Conservation (phyloP, 768 basidiomycete genomes). For the Xerocomellus amylosporus region DNA sequence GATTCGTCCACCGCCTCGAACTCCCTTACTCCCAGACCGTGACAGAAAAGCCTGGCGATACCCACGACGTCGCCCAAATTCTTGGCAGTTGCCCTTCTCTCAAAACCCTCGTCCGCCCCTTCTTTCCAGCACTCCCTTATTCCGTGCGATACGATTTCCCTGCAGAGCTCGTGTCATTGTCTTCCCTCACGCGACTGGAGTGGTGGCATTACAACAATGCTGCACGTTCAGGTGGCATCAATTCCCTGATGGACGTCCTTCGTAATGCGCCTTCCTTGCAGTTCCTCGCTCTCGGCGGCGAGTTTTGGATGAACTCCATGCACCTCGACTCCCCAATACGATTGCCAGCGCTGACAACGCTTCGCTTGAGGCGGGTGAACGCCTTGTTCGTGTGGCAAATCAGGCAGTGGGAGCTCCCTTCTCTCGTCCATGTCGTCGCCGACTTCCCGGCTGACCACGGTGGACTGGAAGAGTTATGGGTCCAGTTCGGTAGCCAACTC, state of each 20-base stretch:
- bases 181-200: constrained; percentile 58
- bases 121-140: constrained; percentile 16
- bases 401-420: constrained; percentile 49
- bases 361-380: constrained; percentile 50
- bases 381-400: constrained; percentile 52
- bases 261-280: constrained; percentile 50
- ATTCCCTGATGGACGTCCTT: constrained; percentile 55
- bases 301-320: constrained; percentile 30
- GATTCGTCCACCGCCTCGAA: constrained; percentile 52
- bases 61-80: constrained; percentile 43
- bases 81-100: constrained; percentile 48
- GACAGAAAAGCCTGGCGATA: constrained; percentile 33
- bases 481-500: constrained; percentile 48
- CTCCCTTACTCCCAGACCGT: constrained; percentile 57
- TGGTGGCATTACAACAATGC: constrained; percentile 65
- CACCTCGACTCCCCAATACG: constrained; percentile 27
- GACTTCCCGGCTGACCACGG: constrained; percentile 43
- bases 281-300: constrained; percentile 57
- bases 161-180: constrained; percentile 43
- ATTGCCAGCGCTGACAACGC: constrained; percentile 48
- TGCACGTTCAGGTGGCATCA: constrained; percentile 62
- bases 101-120: constrained; percentile 55
- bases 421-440: constrained; percentile 48
- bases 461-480: constrained; percentile 48
- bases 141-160: constrained; percentile 52